These are phyloP conservation scores for Misopates orontium DNA, from an alignment of 257 asterid species.

Conservation along the genomic window DNA sequence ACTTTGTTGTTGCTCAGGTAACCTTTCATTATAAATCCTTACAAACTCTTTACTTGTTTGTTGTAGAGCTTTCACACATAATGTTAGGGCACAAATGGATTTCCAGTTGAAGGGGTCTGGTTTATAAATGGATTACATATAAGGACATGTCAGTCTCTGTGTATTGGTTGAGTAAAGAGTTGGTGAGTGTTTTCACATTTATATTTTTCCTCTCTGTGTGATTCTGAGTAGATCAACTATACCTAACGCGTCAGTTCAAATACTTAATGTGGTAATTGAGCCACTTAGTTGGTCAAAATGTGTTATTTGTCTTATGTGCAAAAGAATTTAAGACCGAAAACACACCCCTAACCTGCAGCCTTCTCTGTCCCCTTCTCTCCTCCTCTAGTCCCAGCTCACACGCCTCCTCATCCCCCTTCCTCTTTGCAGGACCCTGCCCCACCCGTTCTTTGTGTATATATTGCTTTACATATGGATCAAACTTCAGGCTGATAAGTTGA, in stretches of 20 bases:
- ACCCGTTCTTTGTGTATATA: background rate
- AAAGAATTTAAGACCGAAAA: no score
- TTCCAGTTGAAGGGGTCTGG: background rate
- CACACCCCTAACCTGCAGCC: no score
- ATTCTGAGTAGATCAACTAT: no score
- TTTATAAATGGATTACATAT: background rate
- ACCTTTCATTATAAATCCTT: conserved; percentile 1
- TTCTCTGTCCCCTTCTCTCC: no score
- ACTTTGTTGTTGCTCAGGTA: conserved; percentile 98
- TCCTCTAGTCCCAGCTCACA: no score
- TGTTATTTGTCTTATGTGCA: no score
- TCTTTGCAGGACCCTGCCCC: no score
- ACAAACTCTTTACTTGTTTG: conserved; percentile 6
- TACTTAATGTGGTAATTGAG: background rate
- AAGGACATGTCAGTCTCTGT: conserved; percentile 10
- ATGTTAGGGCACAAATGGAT: background rate
- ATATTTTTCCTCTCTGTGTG: no score
- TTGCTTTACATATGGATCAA: background rate
- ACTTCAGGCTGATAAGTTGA: background rate
- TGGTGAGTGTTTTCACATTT: no score
- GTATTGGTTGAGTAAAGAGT: no score
- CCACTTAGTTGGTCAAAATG: background rate
- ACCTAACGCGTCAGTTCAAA: no score
- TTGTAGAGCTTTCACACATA: conserved; percentile 11
- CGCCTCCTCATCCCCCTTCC: no score